These are phyloP conservation scores for Paragyromitra xinjiangensis DNA, from an alignment of 495 filamentous ascomycete genomes.

Conservation along the genomic window DNA sequence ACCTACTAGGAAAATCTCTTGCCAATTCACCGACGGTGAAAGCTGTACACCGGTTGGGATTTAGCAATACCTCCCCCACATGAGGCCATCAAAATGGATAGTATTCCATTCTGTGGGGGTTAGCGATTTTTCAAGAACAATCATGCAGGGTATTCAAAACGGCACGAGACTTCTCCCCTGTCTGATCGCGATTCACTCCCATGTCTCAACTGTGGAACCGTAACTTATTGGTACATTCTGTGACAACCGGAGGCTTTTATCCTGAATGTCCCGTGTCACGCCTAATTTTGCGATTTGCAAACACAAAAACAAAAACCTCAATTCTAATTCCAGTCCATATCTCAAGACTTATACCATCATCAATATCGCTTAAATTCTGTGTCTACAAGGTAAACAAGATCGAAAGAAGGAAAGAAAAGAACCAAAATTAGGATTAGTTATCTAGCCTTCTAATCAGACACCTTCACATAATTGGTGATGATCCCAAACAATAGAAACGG, in stretches of 20 bases:
- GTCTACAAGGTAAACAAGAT: not conserved
- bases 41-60: slow-evolving; percentile 7
- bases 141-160: slow-evolving; percentile 28
- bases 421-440: not conserved
- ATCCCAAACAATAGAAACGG: not conserved
- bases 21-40: slow-evolving; percentile 16
- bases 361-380: not conserved
- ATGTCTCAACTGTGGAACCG: slow-evolving; percentile 25
- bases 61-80: slow-evolving; percentile 23
- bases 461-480: not conserved
- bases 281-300: slow-evolving; percentile 13
- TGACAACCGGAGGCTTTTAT: slow-evolving; percentile 17
- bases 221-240: slow-evolving; percentile 29
- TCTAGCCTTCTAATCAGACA: not conserved
- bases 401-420: not conserved
- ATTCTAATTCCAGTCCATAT: not conserved
- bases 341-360: not conserved
- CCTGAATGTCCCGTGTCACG: slow-evolving; percentile 3
- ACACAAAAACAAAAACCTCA: not conserved
- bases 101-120: slow-evolving; percentile 25
- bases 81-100: slow-evolving; percentile 10
- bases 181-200: slow-evolving; percentile 26
- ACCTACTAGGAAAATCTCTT: slow-evolving; percentile 8
- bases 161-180: slow-evolving; percentile 17
- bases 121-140: slow-evolving; percentile 25